These are phyloP conservation scores for Camellia granthamiana DNA, from an alignment of 148 eudicot species.

Conservation along the genomic window DNA sequence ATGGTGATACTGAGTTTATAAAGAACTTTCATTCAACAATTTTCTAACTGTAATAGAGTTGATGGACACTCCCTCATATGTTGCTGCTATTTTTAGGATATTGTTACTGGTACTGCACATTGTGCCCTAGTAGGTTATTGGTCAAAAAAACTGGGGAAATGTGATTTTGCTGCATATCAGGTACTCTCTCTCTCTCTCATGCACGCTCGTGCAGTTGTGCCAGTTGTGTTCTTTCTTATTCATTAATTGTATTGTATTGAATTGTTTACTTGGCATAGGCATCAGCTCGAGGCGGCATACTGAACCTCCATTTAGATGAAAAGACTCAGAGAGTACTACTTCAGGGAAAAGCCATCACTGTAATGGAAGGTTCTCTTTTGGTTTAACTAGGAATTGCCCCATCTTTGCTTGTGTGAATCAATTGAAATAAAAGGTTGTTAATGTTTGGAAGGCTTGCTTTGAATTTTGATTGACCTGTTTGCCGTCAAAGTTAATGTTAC, in stretches of 20 bases:
- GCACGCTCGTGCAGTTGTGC: too few species aligned
- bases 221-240: too few species aligned
- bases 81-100: slow-evolving; percentile 44
- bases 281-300: slow-evolving; percentile 61
- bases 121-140: slow-evolving; percentile 75
- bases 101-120: slow-evolving; percentile 83
- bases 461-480: too few species aligned
- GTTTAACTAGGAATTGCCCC: slow-evolving; percentile 21
- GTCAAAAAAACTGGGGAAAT: slow-evolving; percentile 64
- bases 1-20: background rate
- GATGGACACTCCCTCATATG: slow-evolving; percentile 1
- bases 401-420: too few species aligned
- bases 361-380: slow-evolving; percentile 70
- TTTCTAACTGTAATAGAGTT: background rate
- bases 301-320: slow-evolving; percentile 65
- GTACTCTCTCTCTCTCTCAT: background rate
- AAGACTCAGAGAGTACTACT: slow-evolving; percentile 55
- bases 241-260: background rate
- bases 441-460: too few species aligned
- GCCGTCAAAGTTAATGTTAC: too few species aligned
- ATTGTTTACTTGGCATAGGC: slow-evolving; percentile 42
- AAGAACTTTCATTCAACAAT: background rate
- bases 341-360: slow-evolving; percentile 54
- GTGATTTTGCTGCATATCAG: slow-evolving; percentile 50
- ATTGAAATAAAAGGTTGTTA: too few species aligned